Evolutionary conservation across 108 stramenopile species (phyloP).

Genomic region (Aurantiochytrium sp.): DNA sequence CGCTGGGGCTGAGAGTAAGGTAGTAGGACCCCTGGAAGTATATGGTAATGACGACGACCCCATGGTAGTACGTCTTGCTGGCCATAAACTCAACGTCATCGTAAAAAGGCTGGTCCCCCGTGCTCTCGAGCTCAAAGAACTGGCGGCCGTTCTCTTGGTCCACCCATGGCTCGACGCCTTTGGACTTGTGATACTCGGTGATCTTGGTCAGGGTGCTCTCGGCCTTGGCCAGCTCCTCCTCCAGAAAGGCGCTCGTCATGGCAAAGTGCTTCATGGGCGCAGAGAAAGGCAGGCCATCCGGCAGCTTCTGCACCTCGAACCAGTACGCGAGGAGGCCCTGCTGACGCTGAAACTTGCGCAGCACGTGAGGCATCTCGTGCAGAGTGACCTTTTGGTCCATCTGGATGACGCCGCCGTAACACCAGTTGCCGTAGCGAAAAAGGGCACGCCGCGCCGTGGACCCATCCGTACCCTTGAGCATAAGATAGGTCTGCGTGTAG

Average conservation of each 20-base stretch:
- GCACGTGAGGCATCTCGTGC: constrained; percentile 60
- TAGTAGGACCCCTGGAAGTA: constrained; percentile 69
- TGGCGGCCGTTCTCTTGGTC: constrained; percentile 54
- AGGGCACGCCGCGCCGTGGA: constrained; percentile 47
- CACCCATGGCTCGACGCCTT: constrained; percentile 61
- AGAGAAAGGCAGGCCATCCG: background rate
- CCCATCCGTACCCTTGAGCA: constrained; percentile 34
- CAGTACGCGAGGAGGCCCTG: constrained; percentile 59
- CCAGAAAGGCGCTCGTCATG: constrained; percentile 37
- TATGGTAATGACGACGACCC: constrained; percentile 57
- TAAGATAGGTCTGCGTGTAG: constrained; percentile 46
- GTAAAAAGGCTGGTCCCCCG: constrained; percentile 41
- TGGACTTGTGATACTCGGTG: constrained; percentile 49
- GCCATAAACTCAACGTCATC: constrained; percentile 54
- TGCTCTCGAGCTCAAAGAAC: constrained; percentile 69
- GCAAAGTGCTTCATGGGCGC: background rate
- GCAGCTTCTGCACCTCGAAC: constrained; percentile 47
- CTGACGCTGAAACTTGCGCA: constrained; percentile 69
- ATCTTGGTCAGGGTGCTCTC: constrained; percentile 55
- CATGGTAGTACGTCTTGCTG: constrained; percentile 58
- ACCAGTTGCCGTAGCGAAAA: constrained; percentile 70
- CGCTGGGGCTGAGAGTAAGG: constrained; percentile 52
- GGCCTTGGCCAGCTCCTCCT: constrained; percentile 56
- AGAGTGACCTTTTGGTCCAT: constrained; percentile 57
- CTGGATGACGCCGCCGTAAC: constrained; percentile 60